These are phyloP conservation scores for Euphrasia arctica DNA, from an alignment of 305 asterid species.

Conservation along the genomic window DNA sequence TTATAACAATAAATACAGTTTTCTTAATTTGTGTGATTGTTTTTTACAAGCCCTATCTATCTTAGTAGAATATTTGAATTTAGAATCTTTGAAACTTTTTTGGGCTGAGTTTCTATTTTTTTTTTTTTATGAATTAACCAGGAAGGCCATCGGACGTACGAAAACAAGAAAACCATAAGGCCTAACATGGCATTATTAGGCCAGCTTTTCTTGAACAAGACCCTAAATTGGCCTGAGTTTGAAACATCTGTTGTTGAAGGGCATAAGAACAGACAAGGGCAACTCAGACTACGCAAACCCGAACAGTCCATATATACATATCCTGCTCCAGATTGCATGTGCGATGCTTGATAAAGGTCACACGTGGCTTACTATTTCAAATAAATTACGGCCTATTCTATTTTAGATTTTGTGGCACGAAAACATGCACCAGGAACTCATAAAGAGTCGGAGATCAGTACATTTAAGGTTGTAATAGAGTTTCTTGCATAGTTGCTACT, in stretches of 20 bases:
- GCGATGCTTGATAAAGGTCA: constrained; percentile 43
- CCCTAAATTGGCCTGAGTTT: constrained; percentile 76
- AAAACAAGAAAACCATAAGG: constrained; percentile 78
- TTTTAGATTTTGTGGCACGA: constrained; percentile 22
- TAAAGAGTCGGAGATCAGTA: constrained; percentile 23
- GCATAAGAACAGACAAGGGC: constrained; percentile 90
- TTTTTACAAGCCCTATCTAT: too few species aligned
- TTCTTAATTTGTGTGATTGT: too few species aligned
- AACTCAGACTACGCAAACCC: constrained; percentile 62
- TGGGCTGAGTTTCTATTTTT: neutral
- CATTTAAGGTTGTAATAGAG: constrained; percentile 21
- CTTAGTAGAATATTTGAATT: too few species aligned
- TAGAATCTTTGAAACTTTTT: too few species aligned
- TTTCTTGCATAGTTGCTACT: constrained; percentile 20
- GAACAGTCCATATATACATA: constrained; percentile 83
- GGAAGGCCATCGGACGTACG: constrained; percentile 92
- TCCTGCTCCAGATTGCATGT: constrained; percentile 98
- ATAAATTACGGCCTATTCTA: constrained; percentile 30
- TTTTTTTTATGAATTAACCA: constrained; percentile 28
- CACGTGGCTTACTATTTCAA: constrained; percentile 21
- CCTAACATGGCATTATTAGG: constrained; percentile 87
- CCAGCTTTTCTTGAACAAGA: constrained; percentile 81
- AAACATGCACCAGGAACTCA: constrained; percentile 7
- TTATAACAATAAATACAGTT: too few species aligned
- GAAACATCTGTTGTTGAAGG: constrained; percentile 62